Percentiles rank a stretch among this genome's conserved stretches.
phyloP scores from a whole-genome alignment of 2,329 filamentous ascomycete species.

The Venturia effusa region DNA sequence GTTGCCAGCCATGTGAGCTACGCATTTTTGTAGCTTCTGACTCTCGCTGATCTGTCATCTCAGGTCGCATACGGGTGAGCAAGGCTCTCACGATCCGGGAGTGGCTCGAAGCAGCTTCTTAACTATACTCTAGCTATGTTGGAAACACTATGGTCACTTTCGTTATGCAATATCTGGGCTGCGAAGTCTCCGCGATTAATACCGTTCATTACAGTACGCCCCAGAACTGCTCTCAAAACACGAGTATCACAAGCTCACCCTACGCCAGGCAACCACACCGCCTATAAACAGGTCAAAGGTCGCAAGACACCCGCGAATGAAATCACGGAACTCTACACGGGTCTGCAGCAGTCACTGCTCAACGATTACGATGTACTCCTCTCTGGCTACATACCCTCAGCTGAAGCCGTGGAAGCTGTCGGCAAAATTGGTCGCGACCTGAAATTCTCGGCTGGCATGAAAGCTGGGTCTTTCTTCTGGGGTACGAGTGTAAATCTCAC shows the following conservation, averaged over 20 bases:
- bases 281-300: slow-evolving; percentile 80
- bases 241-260: neutral
- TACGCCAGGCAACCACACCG: slow-evolving; percentile 76
- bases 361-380: slow-evolving; percentile 90
- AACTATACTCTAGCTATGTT: slow-evolving; percentile 59
- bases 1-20: slow-evolving; percentile 84
- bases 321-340: slow-evolving; percentile 73
- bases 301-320: slow-evolving; percentile 71
- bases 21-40: neutral
- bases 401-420: slow-evolving; percentile 71
- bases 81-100: neutral
- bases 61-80: slow-evolving; percentile 67
- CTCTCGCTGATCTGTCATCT: slow-evolving; percentile 16
- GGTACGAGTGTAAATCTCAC: slow-evolving; percentile 28
- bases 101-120: slow-evolving; percentile 2
- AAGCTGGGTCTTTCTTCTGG: slow-evolving; percentile 83
- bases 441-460: slow-evolving; percentile 49
- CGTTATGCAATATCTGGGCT: slow-evolving; percentile 85
- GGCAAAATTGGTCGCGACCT: slow-evolving; percentile 76
- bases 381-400: slow-evolving; percentile 87
- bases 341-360: slow-evolving; percentile 71
- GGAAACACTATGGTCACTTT: slow-evolving; percentile 97
- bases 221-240: neutral
- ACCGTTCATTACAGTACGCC: slow-evolving; percentile 91
- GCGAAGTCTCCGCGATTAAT: slow-evolving; percentile 87